These are phyloP conservation scores for Agaricus sinodeliciosus DNA, from an alignment of 768 basidiomycete genomes.

Conservation along the genomic window DNA sequence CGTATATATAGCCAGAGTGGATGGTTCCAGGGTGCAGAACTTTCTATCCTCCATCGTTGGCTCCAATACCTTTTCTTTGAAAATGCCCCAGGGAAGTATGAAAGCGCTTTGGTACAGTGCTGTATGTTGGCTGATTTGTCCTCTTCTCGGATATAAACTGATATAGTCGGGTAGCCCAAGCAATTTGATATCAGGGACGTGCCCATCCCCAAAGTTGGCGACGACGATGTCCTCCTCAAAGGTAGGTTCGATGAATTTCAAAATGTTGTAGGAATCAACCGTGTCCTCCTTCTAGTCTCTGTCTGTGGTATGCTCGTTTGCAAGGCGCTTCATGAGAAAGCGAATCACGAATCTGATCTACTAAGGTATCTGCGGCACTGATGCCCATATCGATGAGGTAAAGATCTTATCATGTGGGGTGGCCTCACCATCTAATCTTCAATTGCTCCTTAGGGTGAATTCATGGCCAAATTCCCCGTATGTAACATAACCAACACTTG, in stretches of 20 bases:
- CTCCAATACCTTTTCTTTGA: neutral
- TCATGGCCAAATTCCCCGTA: constrained; percentile 66
- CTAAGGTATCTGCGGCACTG: constrained; percentile 54
- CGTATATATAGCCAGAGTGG: too few species aligned
- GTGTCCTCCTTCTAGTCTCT: constrained; percentile 18
- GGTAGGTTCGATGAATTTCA: constrained; percentile 23
- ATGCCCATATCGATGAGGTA: constrained; percentile 43
- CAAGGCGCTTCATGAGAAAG: neutral
- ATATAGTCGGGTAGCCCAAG: constrained; percentile 26
- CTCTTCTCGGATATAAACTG: neutral
- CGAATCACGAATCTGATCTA: neutral
- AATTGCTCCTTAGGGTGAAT: constrained; percentile 42
- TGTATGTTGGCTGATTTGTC: constrained; percentile 1
- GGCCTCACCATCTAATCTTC: neutral
- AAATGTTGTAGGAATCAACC: neutral
- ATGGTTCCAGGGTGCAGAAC: neutral
- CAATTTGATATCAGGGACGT: constrained; percentile 47
- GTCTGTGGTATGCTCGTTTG: constrained; percentile 26
- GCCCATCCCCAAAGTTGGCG: constrained; percentile 44
- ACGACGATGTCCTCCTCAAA: constrained; percentile 56
- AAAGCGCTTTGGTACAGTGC: constrained; percentile 14
- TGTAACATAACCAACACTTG: constrained; percentile 14
- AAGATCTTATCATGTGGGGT: constrained; percentile 13
- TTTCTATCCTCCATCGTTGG: neutral
- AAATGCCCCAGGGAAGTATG: constrained; percentile 11